Conservation (phyloP, 768 basidiomycete species). For the Auriscalpium vulgare region DNA sequence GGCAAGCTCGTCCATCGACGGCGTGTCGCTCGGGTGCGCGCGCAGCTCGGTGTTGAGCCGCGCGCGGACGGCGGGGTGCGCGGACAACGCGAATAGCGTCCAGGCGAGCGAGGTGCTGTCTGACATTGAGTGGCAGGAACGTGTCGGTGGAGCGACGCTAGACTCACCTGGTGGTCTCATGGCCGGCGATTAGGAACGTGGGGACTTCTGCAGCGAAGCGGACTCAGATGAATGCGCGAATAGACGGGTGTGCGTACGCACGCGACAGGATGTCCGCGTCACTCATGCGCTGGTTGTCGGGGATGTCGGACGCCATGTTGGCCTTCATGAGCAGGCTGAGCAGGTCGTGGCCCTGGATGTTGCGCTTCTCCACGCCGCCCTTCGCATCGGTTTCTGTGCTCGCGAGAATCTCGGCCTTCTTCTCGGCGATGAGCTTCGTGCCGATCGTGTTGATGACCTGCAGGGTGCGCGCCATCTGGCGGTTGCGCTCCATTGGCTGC, state of each 20-base stretch:
- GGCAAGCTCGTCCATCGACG: constrained; percentile 63
- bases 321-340: constrained; percentile 54
- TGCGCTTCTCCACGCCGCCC: constrained; percentile 27
- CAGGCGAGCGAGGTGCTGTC: constrained; percentile 40
- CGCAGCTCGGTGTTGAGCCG: constrained; percentile 54
- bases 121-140: background rate
- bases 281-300: constrained; percentile 43
- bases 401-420: constrained; percentile 26
- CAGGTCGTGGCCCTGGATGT: constrained; percentile 39
- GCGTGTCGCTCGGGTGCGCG: constrained; percentile 42
- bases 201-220: constrained; percentile 40
- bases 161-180: constrained; percentile 45
- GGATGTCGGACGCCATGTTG: constrained; percentile 55
- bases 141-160: background rate
- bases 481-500: constrained; percentile 5
- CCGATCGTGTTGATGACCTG: constrained; percentile 21
- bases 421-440: constrained; percentile 21
- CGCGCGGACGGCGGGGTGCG: constrained; percentile 39
- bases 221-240: background rate
- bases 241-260: constrained; percentile 22
- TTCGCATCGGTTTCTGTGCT: constrained; percentile 16
- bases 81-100: constrained; percentile 49
- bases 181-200: constrained; percentile 53
- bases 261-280: constrained; percentile 56
- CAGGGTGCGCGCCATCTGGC: background rate